A percentile compares a stretch with the other conserved stretches of the same genome.
These are phyloP conservation scores for Septoria petroselini DNA, from an alignment of 2,329 filamentous ascomycete genomes.

Conservation along the genomic window DNA sequence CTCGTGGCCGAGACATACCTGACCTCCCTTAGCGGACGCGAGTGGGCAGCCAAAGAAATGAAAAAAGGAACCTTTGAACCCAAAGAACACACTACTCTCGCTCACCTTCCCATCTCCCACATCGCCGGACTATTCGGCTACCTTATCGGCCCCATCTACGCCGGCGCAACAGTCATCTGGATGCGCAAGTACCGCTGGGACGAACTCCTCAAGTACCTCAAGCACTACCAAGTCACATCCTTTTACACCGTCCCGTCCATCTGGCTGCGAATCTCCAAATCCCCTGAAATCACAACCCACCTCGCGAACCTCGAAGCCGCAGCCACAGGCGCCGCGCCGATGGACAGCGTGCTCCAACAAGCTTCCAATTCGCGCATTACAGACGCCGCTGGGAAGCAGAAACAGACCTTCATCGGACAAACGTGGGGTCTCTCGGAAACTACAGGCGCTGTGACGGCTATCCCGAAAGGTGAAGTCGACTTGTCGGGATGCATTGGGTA, in stretches of 20 bases:
- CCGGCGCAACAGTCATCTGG: constrained; percentile 38
- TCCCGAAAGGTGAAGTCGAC: constrained; percentile 39
- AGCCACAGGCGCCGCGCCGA: constrained; percentile 41
- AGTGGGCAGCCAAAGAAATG: constrained; percentile 27
- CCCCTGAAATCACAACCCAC: constrained; percentile 37
- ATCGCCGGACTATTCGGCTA: constrained; percentile 64
- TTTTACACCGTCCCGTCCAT: constrained; percentile 43
- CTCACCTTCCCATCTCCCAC: constrained; percentile 86
- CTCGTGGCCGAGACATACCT: constrained; percentile 32
- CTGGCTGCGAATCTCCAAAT: constrained; percentile 41
- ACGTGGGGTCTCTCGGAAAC: constrained; percentile 40
- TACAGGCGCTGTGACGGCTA: constrained; percentile 38
- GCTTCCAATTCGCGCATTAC: constrained; percentile 38
- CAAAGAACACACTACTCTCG: constrained; percentile 38
- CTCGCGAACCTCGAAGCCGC: constrained; percentile 38
- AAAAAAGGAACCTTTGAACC: constrained; percentile 31
- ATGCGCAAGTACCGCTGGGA: constrained; percentile 42
- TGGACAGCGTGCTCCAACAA: constrained; percentile 41
- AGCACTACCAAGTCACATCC: constrained; percentile 40
- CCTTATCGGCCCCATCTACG: constrained; percentile 39
- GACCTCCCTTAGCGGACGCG: constrained; percentile 26
- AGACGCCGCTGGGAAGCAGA: constrained; percentile 5
- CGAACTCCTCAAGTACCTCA: constrained; percentile 37
- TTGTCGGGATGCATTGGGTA: constrained; percentile 35
- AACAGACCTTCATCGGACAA: constrained; percentile 40